Evolutionary conservation across 306 rosid species (phyloP).

Genomic region (Rubus parviflorus): DNA sequence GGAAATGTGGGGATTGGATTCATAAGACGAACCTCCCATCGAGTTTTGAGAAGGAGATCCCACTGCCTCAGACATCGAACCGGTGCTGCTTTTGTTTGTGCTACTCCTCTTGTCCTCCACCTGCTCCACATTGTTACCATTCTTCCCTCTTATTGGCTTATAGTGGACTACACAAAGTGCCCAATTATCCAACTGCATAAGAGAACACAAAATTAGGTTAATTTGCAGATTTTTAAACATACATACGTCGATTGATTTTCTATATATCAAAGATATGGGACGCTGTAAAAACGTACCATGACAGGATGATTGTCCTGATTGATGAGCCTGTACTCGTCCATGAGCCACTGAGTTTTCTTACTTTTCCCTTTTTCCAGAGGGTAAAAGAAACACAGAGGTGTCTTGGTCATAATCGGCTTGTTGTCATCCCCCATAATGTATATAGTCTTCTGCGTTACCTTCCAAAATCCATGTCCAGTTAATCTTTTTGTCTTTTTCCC

Average conservation of each 20-base stretch:
- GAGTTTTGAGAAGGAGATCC: background rate
- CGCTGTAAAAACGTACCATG: background rate
- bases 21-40: background rate
- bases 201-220: background rate
- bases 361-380: background rate
- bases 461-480: background rate
- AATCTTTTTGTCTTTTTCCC: background rate
- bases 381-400: background rate
- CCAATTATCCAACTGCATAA: background rate
- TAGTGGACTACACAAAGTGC: background rate
- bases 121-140: too few relatives aligned
- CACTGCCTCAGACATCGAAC: background rate
- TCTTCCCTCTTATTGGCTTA: background rate
- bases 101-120: too few relatives aligned
- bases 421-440: background rate
- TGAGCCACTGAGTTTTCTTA: background rate
- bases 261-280: too few relatives aligned
- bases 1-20: background rate
- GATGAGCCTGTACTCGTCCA: constrained; percentile 2
- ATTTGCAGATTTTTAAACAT: too few relatives aligned
- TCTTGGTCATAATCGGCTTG: background rate
- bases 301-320: background rate
- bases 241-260: too few relatives aligned
- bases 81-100: background rate
- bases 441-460: background rate